phyloP scores from a whole-genome alignment of 2,329 filamentous ascomycete species.

The Aureobasidium sp. region DNA sequence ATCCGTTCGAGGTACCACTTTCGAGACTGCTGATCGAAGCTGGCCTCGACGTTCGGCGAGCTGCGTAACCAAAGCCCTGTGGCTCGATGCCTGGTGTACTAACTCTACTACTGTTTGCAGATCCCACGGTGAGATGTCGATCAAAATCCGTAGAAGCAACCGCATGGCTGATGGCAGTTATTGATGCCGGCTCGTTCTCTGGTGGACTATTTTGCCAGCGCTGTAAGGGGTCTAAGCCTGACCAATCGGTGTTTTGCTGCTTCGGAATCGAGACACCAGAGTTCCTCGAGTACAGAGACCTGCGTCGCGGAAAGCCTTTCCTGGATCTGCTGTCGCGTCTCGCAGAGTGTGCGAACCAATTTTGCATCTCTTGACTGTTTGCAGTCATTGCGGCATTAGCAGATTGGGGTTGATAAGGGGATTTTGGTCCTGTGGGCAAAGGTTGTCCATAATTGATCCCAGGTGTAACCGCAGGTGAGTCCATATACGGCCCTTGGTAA shows the following conservation, averaged over 20 bases:
- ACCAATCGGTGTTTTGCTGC: conserved; percentile 1
- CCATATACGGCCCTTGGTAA: not conserved
- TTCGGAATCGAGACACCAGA: conserved; percentile 1
- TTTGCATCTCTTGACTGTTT: conserved; percentile 6
- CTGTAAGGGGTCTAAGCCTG: conserved; percentile 45
- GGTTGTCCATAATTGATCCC: not conserved
- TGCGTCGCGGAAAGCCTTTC: not conserved
- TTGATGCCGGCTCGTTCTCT: conserved; percentile 58
- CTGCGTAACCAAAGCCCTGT: not conserved
- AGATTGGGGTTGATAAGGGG: not conserved
- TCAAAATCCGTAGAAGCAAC: conserved; percentile 32
- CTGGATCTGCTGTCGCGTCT: conserved; percentile 1
- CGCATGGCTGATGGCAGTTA: conserved; percentile 55
- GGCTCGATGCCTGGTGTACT: not conserved
- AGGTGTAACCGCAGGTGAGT: not conserved
- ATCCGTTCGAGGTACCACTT: conserved; percentile 3
- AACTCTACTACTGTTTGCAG: conserved; percentile 5
- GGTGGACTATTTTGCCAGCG: conserved; percentile 62
- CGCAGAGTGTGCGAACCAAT: conserved; percentile 1
- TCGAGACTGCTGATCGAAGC: conserved; percentile 8
- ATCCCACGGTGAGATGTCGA: conserved; percentile 12
- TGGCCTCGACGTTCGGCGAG: not conserved
- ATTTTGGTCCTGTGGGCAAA: not conserved
- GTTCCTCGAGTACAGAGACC: conserved; percentile 3
- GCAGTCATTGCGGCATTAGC: conserved; percentile 4